phyloP scores from a whole-genome alignment of 345 rosid species.

The Citrus unshiu region DNA sequence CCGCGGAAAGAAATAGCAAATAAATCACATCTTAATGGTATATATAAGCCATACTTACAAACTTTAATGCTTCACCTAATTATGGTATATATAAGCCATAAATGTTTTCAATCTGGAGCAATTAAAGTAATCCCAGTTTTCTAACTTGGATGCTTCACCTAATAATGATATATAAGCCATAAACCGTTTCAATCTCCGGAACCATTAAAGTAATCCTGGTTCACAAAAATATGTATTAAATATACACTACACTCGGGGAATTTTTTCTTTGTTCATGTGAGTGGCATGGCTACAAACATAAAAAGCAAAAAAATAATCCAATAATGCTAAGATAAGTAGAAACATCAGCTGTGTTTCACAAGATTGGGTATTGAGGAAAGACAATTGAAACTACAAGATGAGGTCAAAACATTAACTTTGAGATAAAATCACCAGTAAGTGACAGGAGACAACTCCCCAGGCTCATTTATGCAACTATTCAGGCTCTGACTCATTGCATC shows the following conservation, averaged over 20 bases:
- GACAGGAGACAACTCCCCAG: neutral
- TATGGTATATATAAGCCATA: too few species aligned
- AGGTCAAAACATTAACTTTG: neutral
- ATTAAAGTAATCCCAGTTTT: too few species aligned
- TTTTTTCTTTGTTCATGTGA: neutral
- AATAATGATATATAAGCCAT: too few species aligned
- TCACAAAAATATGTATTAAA: neutral
- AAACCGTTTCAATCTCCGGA: too few species aligned
- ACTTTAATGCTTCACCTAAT: too few species aligned
- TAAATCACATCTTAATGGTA: neutral
- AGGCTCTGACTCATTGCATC: neutral
- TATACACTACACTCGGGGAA: neutral
- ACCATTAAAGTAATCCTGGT: neutral
- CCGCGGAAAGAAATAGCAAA: neutral
- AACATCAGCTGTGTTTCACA: neutral
- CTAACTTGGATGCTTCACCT: too few species aligned
- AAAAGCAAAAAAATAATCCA: neutral
- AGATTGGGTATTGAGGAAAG: neutral
- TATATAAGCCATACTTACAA: too few species aligned
- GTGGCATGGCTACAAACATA: neutral
- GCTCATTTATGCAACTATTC: neutral
- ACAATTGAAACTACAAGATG: neutral
- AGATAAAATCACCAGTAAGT: neutral
- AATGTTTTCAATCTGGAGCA: too few species aligned
- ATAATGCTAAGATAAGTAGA: neutral